Evolutionary conservation across 2,329 filamentous ascomycete genomes (phyloP).

Genomic region (Cladosporium phlei): DNA sequence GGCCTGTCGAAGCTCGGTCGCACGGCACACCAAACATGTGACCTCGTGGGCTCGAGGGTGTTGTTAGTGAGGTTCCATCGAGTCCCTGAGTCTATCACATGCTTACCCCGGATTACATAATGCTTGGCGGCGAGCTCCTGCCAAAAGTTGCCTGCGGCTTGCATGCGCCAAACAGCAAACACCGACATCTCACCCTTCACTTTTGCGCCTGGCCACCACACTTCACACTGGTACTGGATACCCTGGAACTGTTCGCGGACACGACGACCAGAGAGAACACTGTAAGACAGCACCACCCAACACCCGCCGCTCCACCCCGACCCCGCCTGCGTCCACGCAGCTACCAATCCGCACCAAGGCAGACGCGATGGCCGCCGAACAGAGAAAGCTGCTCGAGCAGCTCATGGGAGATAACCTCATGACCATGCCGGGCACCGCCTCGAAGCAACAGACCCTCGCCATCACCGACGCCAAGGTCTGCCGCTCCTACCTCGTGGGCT

Average conservation of each 20-base stretch:
- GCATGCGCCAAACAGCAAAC: too few relatives aligned
- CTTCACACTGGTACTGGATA: too few relatives aligned
- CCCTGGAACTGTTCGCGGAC: too few relatives aligned
- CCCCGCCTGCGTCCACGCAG: background rate
- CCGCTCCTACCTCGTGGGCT: constrained; percentile 87
- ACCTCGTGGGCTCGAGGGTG: background rate
- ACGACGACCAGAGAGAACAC: too few relatives aligned
- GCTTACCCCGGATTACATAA: background rate
- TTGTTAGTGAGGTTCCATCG: constrained; percentile 1
- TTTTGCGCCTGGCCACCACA: too few relatives aligned
- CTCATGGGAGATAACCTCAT: constrained; percentile 72
- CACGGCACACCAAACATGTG: background rate
- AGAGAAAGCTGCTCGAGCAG: constrained; percentile 97
- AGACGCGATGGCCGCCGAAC: constrained; percentile 80
- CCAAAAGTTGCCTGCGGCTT: too few relatives aligned
- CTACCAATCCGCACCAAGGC: background rate
- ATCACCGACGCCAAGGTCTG: constrained; percentile 92
- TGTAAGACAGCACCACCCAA: too few relatives aligned
- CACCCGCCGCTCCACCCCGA: too few relatives aligned
- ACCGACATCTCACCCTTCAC: too few relatives aligned
- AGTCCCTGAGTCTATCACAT: background rate
- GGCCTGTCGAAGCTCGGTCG: background rate
- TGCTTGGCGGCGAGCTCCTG: too few relatives aligned
- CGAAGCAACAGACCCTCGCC: constrained; percentile 73
- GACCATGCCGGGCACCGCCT: constrained; percentile 64